phyloP scores from a whole-genome alignment of 352 stramenopile genomes.

The Phytophthora capsici region DNA sequence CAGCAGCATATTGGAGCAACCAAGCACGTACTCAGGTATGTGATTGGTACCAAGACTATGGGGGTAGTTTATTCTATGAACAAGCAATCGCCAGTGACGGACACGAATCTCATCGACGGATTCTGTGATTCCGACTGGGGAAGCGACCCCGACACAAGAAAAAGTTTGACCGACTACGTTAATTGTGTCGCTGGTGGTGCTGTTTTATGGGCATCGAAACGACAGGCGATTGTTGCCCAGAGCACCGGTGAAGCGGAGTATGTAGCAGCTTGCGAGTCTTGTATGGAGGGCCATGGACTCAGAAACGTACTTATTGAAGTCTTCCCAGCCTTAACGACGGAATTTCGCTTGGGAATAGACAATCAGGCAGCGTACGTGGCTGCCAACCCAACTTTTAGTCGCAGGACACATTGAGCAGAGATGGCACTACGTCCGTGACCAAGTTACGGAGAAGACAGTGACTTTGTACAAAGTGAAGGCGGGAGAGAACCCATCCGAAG shows the following conservation, averaged over 20 bases:
- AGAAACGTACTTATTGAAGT: constrained; percentile 17
- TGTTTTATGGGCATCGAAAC: not conserved
- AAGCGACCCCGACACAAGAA: constrained; percentile 13
- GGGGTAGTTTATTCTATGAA: constrained; percentile 8
- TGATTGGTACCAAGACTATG: not conserved
- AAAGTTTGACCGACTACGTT: constrained; percentile 16
- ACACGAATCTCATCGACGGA: not conserved
- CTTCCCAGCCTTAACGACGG: not conserved
- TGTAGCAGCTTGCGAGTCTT: constrained; percentile 22
- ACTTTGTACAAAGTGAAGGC: constrained; percentile 6
- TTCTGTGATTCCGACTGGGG: constrained; percentile 21
- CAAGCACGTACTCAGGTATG: constrained; percentile 5
- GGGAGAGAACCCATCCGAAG: constrained; percentile 15
- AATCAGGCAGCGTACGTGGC: constrained; percentile 25
- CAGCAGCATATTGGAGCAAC: constrained; percentile 6
- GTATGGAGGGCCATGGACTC: constrained; percentile 11
- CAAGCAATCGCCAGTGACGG: not conserved
- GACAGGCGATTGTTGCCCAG: constrained; percentile 23
- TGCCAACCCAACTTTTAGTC: constrained; percentile 16
- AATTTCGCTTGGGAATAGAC: constrained; percentile 16
- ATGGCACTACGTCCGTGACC: constrained; percentile 24
- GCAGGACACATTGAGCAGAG: constrained; percentile 14
- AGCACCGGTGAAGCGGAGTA: constrained; percentile 29
- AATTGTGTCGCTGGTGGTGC: constrained; percentile 9
- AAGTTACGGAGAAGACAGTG: constrained; percentile 6